A percentile compares a stretch with the other conserved stretches of the same genome.
Evolutionary conservation across 352 stramenopile genomes (phyloP).

Genomic region (Globisporangium acanthophoron): DNA sequence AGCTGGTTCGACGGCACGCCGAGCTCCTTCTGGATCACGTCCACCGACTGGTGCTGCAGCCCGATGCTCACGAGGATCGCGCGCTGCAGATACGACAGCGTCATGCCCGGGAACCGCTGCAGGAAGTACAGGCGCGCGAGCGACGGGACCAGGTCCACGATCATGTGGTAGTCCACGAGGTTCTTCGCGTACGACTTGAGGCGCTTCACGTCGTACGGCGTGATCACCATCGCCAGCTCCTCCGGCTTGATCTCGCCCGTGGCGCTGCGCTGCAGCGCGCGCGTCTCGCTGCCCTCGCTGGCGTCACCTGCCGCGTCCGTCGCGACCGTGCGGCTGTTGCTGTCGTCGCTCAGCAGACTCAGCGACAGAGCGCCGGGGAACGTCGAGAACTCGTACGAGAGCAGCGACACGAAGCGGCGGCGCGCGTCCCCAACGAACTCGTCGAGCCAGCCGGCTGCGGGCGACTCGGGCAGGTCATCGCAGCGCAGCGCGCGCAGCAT

Average conservation of each 20-base stretch:
- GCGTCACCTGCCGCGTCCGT: not conserved
- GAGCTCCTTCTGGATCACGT: conserved; percentile 92
- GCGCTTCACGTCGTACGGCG: conserved; percentile 97
- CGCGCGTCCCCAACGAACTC: conserved; percentile 94
- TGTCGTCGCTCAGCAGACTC: conserved; percentile 79
- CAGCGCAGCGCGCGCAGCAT: conserved; percentile 74
- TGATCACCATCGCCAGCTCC: conserved; percentile 93
- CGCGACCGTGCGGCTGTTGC: not conserved
- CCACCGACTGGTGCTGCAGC: conserved; percentile 91
- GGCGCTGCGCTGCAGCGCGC: conserved; percentile 49
- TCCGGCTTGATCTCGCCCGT: conserved; percentile 71
- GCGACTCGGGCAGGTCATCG: conserved; percentile 72
- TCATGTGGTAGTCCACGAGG: conserved; percentile 99
- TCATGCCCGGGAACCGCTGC: conserved; percentile 88
- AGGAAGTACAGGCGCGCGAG: conserved; percentile 96
- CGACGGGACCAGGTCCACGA: conserved; percentile 96
- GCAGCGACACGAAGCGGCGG: conserved; percentile 91
- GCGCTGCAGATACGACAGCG: conserved; percentile 94
- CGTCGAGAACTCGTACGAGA: conserved; percentile 90
- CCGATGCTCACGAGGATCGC: conserved; percentile 95
- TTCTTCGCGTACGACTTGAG: conserved; percentile 98
- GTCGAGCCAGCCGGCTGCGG: conserved; percentile 88
- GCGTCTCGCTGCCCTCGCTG: conserved; percentile 10
- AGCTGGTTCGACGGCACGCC: conserved; percentile 94
- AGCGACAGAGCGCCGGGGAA: conserved; percentile 91